Evolutionary conservation across 2,329 filamentous ascomycete species (phyloP), one percentile per base, ranked within the genome.

Genomic region (Rhinocladiella similis): DNA sequence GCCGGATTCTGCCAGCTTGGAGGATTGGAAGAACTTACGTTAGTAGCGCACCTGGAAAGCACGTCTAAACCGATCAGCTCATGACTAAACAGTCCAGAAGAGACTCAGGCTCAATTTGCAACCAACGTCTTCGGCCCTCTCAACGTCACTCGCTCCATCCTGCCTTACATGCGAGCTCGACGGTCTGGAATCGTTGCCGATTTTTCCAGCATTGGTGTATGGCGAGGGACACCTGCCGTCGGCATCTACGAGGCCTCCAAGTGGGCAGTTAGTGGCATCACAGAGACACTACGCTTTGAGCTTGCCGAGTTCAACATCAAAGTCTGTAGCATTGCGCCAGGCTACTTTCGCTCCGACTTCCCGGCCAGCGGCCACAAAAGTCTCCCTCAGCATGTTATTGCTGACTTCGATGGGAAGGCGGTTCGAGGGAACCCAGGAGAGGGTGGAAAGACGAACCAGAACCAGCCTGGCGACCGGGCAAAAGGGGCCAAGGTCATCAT

Each of bases 381-480:
- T 9, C 16, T 35, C 5, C 45, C 25, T 3, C n/a, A 54, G 20
- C 41, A 45, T n/a, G n/a, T 39, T 12, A 63, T 62, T 47, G 43
- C 43, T 1, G 62, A 64, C 35, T 60, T 59, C 41, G 58, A 58
- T 36, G 58, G 50, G 9, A 52, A 45, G 18, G 52, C 53, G 10
- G 58, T 57, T 13, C 57, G 60, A 12, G 14, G 46, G 46, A n/a
- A 42, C 39, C 3, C 14, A 38, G 47, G 46, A 22, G 54, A 59
- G 47, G 29, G 55, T 16, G 20, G 39, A 19, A 43, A 61, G 48
- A 53, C 13, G 22, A 33, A 84, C 57, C 72, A 77, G 14, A 75
- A 77, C 0, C 82, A 86, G 69, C 75, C 72, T 0, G 83, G 83
- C 0, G 82, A 86, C 64, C 75, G 82, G 2, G 69, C 68, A 16